These are phyloP conservation scores for Ganoderma meredithae DNA, from an alignment of 1,284 basidiomycete species.

Conservation along the genomic window DNA sequence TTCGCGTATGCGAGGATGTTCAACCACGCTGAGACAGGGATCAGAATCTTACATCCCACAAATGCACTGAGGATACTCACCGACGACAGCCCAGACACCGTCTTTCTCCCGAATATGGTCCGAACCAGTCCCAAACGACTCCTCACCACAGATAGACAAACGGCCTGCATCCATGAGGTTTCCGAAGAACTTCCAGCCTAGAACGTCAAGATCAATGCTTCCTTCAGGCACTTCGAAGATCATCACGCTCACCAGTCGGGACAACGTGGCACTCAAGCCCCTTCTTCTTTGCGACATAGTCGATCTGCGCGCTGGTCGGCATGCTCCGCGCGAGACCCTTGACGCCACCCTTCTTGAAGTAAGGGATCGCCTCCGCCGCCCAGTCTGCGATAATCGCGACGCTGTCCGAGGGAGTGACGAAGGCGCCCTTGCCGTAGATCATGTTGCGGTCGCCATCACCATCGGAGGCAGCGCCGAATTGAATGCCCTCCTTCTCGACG, in stretches of 20 bases:
- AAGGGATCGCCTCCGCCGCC: constrained; percentile 92
- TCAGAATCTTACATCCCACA: constrained; percentile 13
- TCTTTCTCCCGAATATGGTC: constrained; percentile 99
- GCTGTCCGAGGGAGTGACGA: constrained; percentile 97
- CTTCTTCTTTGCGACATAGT: constrained; percentile 95
- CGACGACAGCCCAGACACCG: constrained; percentile 96
- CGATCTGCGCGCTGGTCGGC: constrained; percentile 98
- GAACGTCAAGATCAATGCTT: constrained; percentile 8
- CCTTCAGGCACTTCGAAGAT: neutral
- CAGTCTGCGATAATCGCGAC: constrained; percentile 99
- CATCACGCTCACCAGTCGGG: constrained; percentile 78
- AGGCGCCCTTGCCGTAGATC: constrained; percentile 98
- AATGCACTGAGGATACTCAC: constrained; percentile 47
- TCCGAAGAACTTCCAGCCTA: constrained; percentile 99
- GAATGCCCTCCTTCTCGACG: constrained; percentile 88
- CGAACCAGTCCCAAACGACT: constrained; percentile 99
- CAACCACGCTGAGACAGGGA: constrained; percentile 81
- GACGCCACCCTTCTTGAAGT: constrained; percentile 92
- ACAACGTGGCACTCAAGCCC: constrained; percentile 96
- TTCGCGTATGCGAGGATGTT: constrained; percentile 97
- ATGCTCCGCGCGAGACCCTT: constrained; percentile 97
- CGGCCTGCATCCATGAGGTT: constrained; percentile 99
- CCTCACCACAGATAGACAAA: constrained; percentile 97
- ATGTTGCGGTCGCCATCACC: constrained; percentile 99
- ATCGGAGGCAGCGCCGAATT: constrained; percentile 96